Evolutionary conservation across 257 asterid species (phyloP).

Genomic region (Cynanchum wilfordii): DNA sequence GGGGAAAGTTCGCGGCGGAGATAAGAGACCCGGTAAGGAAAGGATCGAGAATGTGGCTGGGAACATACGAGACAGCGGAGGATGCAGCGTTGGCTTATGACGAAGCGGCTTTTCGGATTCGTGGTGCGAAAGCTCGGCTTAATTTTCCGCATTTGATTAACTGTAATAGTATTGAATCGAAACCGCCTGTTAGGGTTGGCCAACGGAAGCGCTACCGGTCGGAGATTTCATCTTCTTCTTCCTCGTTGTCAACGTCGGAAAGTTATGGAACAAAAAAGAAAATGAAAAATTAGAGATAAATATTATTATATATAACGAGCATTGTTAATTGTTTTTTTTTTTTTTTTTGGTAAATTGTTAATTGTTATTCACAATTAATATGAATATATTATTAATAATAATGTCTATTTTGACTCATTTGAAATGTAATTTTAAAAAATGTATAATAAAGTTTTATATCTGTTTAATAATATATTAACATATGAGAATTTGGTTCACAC

Average conservation of each 20-base stretch:
- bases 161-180: not conserved
- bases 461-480: no score
- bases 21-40: conserved; percentile 3
- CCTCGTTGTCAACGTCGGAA: not conserved
- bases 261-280: not conserved
- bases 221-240: not conserved
- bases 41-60: conserved; percentile 7
- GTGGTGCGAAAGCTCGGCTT: not conserved
- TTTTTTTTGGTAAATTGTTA: no score
- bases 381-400: no score
- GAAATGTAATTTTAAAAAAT: no score
- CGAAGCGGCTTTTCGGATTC: not conserved
- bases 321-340: no score
- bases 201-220: not conserved
- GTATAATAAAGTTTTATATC: no score
- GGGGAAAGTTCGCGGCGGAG: conserved; percentile 6
- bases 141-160: conserved; percentile 4
- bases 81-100: conserved; percentile 7
- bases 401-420: no score
- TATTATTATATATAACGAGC: not conserved
- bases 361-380: no score
- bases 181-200: not conserved
- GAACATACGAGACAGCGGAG: not conserved
- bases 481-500: no score
- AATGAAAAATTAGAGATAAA: not conserved